phyloP scores from a whole-genome alignment of 345 rosid species.

The Arabis alpina region DNA sequence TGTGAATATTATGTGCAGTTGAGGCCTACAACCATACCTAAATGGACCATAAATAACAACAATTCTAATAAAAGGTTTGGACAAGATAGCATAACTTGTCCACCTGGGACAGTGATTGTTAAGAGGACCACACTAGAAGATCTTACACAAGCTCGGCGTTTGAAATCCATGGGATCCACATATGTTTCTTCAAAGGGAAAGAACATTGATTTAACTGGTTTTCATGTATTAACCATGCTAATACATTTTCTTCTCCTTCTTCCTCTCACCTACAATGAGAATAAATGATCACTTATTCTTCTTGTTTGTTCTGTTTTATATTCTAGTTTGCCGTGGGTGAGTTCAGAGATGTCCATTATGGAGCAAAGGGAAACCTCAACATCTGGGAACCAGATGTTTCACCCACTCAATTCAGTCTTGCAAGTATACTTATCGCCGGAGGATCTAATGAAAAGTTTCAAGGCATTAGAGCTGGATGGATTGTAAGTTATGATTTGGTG shows the following conservation, averaged over 20 bases:
- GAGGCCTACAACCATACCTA: constrained; percentile 25
- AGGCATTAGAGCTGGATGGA: constrained; percentile 37
- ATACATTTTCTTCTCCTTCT: neutral
- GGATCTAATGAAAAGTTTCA: constrained; percentile 13
- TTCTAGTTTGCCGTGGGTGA: constrained; percentile 16
- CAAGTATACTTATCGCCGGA: constrained; percentile 2
- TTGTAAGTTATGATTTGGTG: constrained; percentile 21
- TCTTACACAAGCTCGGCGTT: constrained; percentile 15
- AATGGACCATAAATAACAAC: constrained; percentile 18
- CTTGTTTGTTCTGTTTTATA: neutral
- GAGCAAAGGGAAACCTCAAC: constrained; percentile 29
- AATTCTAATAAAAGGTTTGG: constrained; percentile 18
- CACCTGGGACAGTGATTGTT: constrained; percentile 30
- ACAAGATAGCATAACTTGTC: constrained; percentile 23
- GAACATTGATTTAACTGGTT: constrained; percentile 21
- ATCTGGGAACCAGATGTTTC: constrained; percentile 25
- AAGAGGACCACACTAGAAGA: constrained; percentile 27
- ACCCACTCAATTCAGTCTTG: constrained; percentile 24
- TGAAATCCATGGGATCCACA: constrained; percentile 24
- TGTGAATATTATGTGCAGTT: constrained; percentile 13
- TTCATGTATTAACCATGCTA: constrained; percentile 24
- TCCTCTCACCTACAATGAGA: neutral
- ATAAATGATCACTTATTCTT: neutral
- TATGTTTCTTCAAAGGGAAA: neutral
- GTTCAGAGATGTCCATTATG: neutral